These are phyloP conservation scores for Intubia oerlemansii DNA, from an alignment of 2,329 filamentous ascomycete genomes.

Conservation along the genomic window DNA sequence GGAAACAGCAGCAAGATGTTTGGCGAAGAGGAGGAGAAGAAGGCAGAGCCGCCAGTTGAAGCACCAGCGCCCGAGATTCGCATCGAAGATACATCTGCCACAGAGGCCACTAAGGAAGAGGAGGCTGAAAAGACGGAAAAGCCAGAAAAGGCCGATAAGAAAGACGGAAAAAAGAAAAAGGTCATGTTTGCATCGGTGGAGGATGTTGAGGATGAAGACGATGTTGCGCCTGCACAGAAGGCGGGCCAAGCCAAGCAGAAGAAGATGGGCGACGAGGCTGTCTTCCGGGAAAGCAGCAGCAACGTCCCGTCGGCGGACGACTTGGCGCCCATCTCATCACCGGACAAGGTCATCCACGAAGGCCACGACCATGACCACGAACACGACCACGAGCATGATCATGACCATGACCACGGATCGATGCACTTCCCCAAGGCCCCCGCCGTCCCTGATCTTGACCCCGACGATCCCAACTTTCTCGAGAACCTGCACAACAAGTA, in stretches of 20 bases:
- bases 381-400: constrained; percentile 9
- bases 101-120: not conserved
- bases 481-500: constrained; percentile 74
- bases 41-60: not conserved
- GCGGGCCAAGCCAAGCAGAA: not conserved
- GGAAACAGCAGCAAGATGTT: constrained; percentile 15
- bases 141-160: constrained; percentile 2
- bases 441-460: constrained; percentile 54
- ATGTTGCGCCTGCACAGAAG: not conserved
- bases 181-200: constrained; percentile 8
- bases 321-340: constrained; percentile 18
- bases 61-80: constrained; percentile 2
- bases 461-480: constrained; percentile 64
- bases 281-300: no score
- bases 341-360: constrained; percentile 5
- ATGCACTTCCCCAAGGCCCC: constrained; percentile 40
- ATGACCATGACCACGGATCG: constrained; percentile 8
- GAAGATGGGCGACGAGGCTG: not conserved
- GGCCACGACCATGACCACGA: constrained; percentile 6
- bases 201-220: constrained; percentile 1
- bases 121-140: constrained; percentile 6
- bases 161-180: constrained; percentile 7
- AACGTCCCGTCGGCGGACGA: constrained; percentile 10
- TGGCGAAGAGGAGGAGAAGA: constrained; percentile 1
- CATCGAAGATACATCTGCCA: constrained; percentile 1